A percentile compares a stretch with the other conserved stretches of the same genome.
These are phyloP conservation scores for Beauveria sp. DNA, from an alignment of 2,329 filamentous ascomycete species.

Conservation along the genomic window DNA sequence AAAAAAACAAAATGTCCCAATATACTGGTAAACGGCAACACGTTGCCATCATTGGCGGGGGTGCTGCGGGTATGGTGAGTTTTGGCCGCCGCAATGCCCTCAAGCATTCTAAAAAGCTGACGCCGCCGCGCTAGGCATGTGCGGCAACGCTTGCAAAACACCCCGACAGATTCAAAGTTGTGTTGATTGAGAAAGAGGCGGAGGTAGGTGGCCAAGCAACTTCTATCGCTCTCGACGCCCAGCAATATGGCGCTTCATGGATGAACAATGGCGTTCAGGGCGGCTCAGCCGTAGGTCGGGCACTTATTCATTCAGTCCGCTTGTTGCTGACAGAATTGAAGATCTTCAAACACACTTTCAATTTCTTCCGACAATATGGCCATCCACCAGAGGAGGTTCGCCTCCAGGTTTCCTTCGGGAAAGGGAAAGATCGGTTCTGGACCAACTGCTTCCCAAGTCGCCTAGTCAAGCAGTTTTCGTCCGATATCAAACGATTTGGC, in stretches of 20 bases:
- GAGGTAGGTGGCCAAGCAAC: conserved; percentile 56
- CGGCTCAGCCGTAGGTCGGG: conserved; percentile 32
- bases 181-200: conserved; percentile 50
- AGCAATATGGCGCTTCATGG: conserved; percentile 50
- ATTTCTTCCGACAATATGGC: conserved; percentile 52
- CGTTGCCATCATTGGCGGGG: conserved; percentile 53
- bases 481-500: conserved; percentile 50
- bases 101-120: not conserved
- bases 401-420: conserved; percentile 56
- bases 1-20: not conserved
- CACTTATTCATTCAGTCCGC: too few relatives aligned
- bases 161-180: conserved; percentile 57
- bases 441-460: conserved; percentile 57
- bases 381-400: conserved; percentile 50
- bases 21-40: conserved; percentile 28
- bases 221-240: conserved; percentile 49
- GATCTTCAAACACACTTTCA: conserved; percentile 62
- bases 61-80: conserved; percentile 52
- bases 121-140: conserved; percentile 41
- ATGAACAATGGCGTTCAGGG: conserved; percentile 59
- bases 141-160: conserved; percentile 60
- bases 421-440: conserved; percentile 53
- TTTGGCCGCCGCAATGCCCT: not conserved
- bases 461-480: conserved; percentile 46
- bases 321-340: conserved; percentile 21